Conservation (phyloP, 2,329 filamentous ascomycete species). For the Emergomyces pasteurianus region DNA sequence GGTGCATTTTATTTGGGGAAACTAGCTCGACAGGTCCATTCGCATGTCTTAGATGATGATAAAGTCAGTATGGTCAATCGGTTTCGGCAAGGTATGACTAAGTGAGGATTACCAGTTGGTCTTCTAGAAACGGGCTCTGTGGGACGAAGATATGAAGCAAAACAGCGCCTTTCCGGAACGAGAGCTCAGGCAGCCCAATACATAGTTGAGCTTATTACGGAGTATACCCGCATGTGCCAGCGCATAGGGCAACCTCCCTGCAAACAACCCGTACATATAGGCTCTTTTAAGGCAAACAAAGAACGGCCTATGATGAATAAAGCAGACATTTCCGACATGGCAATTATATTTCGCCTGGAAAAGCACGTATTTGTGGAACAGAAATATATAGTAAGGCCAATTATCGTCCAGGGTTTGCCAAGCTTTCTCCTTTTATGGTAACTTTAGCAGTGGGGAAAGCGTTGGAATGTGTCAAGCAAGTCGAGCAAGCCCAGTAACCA, state of each 20-base stretch:
- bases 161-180: conserved; percentile 7
- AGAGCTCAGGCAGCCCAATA: conserved; percentile 3
- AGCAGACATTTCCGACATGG: conserved; percentile 4
- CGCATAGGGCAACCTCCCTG: conserved; percentile 18
- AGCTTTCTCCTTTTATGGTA: conserved; percentile 19
- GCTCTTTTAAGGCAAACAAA: conserved; percentile 12
- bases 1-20: conserved; percentile 1
- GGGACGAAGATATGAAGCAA: conserved; percentile 14
- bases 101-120: conserved; percentile 6
- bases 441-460: conserved; percentile 10
- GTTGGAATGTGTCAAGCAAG: conserved; percentile 15
- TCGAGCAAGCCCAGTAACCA: conserved; percentile 7
- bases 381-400: conserved; percentile 19
- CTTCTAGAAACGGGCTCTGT: conserved; percentile 12
- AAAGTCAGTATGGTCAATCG: conserved; percentile 8
- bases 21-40: conserved; percentile 4
- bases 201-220: conserved; percentile 7
- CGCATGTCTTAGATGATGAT: conserved; percentile 8
- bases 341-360: conserved; percentile 14
- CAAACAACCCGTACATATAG: conserved; percentile 14
- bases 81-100: conserved; percentile 3
- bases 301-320: conserved; percentile 8
- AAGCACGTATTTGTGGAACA: conserved; percentile 21
- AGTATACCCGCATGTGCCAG: conserved; percentile 12
- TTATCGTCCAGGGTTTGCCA: conserved; percentile 16